These are phyloP conservation scores for Atalantia buxifolia DNA, from an alignment of 345 rosid species.

Conservation along the genomic window DNA sequence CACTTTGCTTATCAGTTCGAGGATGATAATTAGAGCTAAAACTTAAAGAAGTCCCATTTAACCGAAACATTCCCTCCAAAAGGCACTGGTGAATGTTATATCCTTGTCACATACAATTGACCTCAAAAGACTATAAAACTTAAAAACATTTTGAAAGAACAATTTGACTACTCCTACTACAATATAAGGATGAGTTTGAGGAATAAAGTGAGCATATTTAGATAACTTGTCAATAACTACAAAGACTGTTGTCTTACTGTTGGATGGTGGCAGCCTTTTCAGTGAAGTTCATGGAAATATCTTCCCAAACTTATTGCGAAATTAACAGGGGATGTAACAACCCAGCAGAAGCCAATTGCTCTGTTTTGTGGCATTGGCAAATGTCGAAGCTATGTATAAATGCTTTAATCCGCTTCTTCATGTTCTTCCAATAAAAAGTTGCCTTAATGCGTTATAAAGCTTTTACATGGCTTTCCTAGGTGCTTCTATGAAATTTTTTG, in stretches of 20 bases:
- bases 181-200: background rate
- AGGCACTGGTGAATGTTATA: background rate
- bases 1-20: too few relatives aligned
- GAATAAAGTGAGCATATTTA: background rate
- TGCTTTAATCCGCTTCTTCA: background rate
- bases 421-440: background rate
- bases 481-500: background rate
- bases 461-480: background rate
- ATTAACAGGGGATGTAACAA: background rate
- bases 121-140: background rate
- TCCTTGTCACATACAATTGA: background rate
- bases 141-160: background rate
- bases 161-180: background rate
- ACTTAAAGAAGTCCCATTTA: too few relatives aligned
- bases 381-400: background rate
- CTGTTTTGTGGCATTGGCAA: background rate
- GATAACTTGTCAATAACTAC: background rate
- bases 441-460: background rate
- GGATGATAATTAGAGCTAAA: too few relatives aligned
- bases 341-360: background rate
- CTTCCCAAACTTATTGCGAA: too few relatives aligned
- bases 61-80: too few relatives aligned
- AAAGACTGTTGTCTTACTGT: too few relatives aligned
- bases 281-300: too few relatives aligned
- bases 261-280: too few relatives aligned